Evolutionary conservation across 192 early-diverging fungal genomes (phyloP).

Genomic region (Thamnidium elegans): DNA sequence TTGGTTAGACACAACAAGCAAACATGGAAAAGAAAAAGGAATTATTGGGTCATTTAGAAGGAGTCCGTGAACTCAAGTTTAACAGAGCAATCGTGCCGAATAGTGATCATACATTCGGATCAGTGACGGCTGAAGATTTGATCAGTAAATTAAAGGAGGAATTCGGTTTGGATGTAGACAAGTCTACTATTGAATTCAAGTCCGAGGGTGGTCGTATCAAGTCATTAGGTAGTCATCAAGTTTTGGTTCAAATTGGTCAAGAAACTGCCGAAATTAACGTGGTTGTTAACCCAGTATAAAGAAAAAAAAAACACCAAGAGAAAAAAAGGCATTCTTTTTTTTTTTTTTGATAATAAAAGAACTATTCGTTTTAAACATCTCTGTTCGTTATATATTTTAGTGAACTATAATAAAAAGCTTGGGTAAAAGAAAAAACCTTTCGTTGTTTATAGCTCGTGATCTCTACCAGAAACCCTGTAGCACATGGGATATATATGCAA

Average conservation of each 20-base stretch:
- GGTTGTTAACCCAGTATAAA: constrained; percentile 16
- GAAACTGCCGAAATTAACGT: constrained; percentile 20
- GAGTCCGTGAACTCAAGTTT: constrained; percentile 20
- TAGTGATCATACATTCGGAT: constrained; percentile 36
- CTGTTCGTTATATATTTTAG: no score
- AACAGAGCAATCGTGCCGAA: constrained; percentile 29
- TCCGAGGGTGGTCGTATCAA: constrained; percentile 34
- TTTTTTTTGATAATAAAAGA: neutral
- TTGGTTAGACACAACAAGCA: neutral
- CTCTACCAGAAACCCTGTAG: no score
- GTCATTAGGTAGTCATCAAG: constrained; percentile 23
- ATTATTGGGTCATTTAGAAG: constrained; percentile 18
- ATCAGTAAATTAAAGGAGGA: constrained; percentile 28
- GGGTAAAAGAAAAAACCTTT: no score
- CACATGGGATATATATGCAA: no score
- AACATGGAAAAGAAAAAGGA: constrained; percentile 10
- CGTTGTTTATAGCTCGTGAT: no score
- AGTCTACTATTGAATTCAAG: constrained; percentile 25
- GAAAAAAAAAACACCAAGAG: constrained; percentile 13
- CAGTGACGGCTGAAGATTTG: constrained; percentile 36
- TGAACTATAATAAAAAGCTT: no score
- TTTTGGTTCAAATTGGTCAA: constrained; percentile 22
- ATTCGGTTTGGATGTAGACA: constrained; percentile 21
- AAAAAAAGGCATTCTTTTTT: neutral
- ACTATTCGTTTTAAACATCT: neutral